Percentiles rank a stretch among this genome's conserved stretches.
Evolutionary conservation across 441 rosid genomes (phyloP).

Genomic region (Gossypium davidsonii): DNA sequence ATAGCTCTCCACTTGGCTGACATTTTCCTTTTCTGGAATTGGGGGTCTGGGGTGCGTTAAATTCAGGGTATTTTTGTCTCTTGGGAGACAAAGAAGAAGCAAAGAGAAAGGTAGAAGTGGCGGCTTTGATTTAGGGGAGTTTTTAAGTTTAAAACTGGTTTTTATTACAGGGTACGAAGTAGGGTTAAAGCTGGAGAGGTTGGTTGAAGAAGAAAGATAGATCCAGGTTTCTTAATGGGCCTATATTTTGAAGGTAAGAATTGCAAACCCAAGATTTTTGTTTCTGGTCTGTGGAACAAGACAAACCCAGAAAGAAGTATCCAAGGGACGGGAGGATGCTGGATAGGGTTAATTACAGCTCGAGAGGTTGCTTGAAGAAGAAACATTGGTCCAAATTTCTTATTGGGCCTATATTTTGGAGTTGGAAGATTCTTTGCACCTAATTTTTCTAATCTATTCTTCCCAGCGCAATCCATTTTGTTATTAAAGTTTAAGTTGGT

Average conservation of each 20-base stretch:
- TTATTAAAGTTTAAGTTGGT: no score
- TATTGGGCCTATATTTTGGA: no score
- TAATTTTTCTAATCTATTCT: no score
- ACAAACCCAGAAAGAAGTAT: no score
- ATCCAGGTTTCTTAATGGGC: not conserved
- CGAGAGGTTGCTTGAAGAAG: no score
- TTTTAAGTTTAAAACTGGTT: not conserved
- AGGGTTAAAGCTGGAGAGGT: not conserved
- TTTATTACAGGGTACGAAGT: not conserved
- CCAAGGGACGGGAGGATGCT: no score
- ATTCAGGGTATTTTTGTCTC: not conserved
- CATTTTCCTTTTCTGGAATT: conserved; percentile 22
- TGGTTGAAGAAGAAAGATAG: not conserved
- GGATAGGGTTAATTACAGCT: no score
- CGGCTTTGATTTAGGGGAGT: not conserved
- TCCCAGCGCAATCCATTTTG: no score
- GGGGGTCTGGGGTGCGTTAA: not conserved
- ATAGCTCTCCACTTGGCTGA: conserved; percentile 95
- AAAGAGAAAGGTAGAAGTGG: not conserved
- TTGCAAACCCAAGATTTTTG: not conserved
- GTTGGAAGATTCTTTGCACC: no score
- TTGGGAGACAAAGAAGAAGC: not conserved
- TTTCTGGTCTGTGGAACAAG: not conserved
- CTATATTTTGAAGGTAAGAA: no score
- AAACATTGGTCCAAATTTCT: no score